Base-by-base conservation (phyloP, 2,329 filamentous ascomycete species). In the Neopestalotiopsis sp. region DNA sequence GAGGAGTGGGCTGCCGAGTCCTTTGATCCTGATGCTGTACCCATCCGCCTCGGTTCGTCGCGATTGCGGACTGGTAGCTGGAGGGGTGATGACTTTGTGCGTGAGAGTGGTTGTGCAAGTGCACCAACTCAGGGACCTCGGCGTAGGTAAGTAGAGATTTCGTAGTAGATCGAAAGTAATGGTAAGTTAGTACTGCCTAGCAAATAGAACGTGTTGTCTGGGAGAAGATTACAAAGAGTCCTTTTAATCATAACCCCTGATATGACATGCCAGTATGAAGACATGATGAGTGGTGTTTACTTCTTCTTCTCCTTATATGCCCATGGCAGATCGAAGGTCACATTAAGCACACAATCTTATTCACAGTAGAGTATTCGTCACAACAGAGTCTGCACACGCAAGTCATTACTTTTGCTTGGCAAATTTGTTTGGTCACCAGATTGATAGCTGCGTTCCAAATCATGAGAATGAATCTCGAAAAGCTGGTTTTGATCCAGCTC, bases 61-160 rank as follows among this genome's bases (percentile, higher is more conserved):
- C 57, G 20, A 34, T 32, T 62, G 34, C 32, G 59, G 32, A 12
- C 34, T 6, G 59, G 59, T 6, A 38, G 28, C 20, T 64, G 61
- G 61, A 20, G 24, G 42, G 34, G 45, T n/a, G 61, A 64, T 34
- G 6, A 52, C 17, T 64, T 64, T 34, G 61, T 45, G 20, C n/a
- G 61, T 64, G 34, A 62, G 34, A 38, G 34, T 38, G 34, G 10
- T 10, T 38, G 34, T 38, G 34, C 6, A 38, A 9, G 10, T 38
- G 10, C 34, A 7, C 34, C 34, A 38, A 38, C 10, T 1, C 34
- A 38, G 34, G 34, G 34, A 24, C 24, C 34, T 38, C 4, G 34
- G 4, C 1, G 34, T 7, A 38, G 34, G 34, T 38, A 38, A 38
- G 34, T 38, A 38, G 34, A 38, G 6, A 6, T 7, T 10, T 38